Percentiles rank a stretch among this genome's conserved stretches.
Conservation (phyloP, 2,329 filamentous ascomycete genomes). For the Pestalotiopsis sp. region DNA sequence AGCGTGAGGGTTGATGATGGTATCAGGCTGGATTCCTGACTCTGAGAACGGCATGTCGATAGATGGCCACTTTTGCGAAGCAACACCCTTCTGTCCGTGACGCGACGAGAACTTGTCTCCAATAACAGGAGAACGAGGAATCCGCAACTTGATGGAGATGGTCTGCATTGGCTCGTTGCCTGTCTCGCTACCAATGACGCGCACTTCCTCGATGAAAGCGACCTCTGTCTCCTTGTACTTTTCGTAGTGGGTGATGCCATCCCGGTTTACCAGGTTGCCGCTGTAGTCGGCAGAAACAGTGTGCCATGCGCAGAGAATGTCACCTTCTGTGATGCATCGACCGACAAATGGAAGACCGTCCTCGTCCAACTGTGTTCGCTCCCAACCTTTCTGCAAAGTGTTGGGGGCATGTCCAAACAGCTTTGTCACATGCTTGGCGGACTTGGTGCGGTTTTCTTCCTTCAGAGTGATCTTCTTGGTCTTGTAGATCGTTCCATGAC, state of each 20-base stretch:
- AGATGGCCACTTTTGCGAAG: constrained; percentile 92
- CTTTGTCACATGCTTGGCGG: constrained; percentile 72
- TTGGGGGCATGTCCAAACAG: constrained; percentile 90
- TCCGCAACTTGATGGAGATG: constrained; percentile 88
- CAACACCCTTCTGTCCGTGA: constrained; percentile 97
- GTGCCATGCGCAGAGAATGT: constrained; percentile 87
- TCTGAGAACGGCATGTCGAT: constrained; percentile 97
- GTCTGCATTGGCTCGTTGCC: constrained; percentile 84
- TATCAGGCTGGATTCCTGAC: constrained; percentile 92
- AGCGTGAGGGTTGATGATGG: constrained; percentile 99
- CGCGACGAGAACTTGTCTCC: constrained; percentile 99
- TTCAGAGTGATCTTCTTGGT: constrained; percentile 89
- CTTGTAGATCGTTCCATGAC: constrained; percentile 96
- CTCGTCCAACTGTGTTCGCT: constrained; percentile 75
- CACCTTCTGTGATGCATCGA: constrained; percentile 75
- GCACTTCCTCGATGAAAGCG: constrained; percentile 90
- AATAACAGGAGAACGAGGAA: constrained; percentile 88
- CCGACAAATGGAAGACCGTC: constrained; percentile 88
- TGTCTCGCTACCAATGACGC: constrained; percentile 82
- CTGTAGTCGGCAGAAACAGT: constrained; percentile 80
- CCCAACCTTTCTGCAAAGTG: constrained; percentile 70
- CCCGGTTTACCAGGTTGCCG: constrained; percentile 80
- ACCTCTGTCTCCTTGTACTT: constrained; percentile 93
- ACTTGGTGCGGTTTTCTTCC: constrained; percentile 72
- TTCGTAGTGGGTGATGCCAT: constrained; percentile 83